phyloP scores from a whole-genome alignment of 2,329 filamentous ascomycete genomes.

The Amauroascus niger region DNA sequence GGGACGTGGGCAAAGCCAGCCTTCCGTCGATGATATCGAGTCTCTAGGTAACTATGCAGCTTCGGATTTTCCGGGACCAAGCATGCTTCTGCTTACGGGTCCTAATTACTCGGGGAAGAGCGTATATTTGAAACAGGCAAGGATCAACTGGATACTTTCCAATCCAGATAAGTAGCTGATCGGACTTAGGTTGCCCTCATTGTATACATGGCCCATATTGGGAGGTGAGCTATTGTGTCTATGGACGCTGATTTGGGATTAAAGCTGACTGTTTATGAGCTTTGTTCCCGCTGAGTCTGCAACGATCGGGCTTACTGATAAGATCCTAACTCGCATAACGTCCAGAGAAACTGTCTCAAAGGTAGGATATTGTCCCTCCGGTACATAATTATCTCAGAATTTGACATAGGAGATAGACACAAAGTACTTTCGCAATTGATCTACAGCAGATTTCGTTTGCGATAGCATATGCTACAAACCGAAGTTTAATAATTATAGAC shows the following conservation, averaged over 20 bases:
- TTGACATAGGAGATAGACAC: constrained; percentile 33
- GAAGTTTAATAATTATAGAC: constrained; percentile 79
- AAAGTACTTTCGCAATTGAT: constrained; percentile 69
- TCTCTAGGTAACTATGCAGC: neutral
- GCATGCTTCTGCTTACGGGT: constrained; percentile 72
- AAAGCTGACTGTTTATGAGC: constrained; percentile 37
- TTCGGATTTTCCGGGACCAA: constrained; percentile 39
- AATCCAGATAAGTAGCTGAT: constrained; percentile 8
- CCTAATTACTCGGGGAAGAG: constrained; percentile 97
- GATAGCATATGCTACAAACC: constrained; percentile 61
- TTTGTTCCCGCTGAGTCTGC: constrained; percentile 76
- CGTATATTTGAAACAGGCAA: constrained; percentile 76
- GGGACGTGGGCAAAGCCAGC: neutral
- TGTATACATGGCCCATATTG: constrained; percentile 84
- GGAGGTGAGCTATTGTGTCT: constrained; percentile 37
- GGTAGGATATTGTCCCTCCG: constrained; percentile 21
- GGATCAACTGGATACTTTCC: neutral
- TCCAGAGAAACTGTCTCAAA: constrained; percentile 60
- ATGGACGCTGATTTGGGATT: neutral
- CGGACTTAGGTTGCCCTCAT: constrained; percentile 61
- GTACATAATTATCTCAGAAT: neutral
- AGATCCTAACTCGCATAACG: constrained; percentile 76
- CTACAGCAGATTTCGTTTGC: constrained; percentile 76
- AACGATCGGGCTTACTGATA: constrained; percentile 78
- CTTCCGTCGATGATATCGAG: neutral